Conservation (phyloP, 1,139 yeast species). For the Hyphopichia fennica region DNA sequence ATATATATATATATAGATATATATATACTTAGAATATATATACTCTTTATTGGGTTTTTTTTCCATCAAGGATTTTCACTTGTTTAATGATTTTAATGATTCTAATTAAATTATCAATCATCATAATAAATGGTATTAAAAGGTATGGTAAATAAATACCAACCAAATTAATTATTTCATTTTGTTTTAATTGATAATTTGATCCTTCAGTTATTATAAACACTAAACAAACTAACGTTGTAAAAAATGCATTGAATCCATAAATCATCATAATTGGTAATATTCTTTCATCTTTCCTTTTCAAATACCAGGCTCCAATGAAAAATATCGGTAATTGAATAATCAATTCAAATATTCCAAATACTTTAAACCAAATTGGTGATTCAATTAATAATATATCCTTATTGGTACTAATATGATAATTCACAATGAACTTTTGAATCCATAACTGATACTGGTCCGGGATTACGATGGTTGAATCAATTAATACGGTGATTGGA, state of each 20-base stretch:
- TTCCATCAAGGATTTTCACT: background rate
- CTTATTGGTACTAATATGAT: slow-evolving; percentile 62
- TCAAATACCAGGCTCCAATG: slow-evolving; percentile 28
- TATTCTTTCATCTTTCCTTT: slow-evolving; percentile 22
- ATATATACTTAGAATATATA: too few relatives aligned
- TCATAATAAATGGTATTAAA: slow-evolving; percentile 58
- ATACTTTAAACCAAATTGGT: slow-evolving; percentile 70
- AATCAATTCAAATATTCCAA: slow-evolving; percentile 68
- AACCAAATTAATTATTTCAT: slow-evolving; percentile 43
- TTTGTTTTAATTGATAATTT: slow-evolving; percentile 30
- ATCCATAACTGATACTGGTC: slow-evolving; percentile 41
- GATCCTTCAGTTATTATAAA: slow-evolving; percentile 38
- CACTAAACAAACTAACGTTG: slow-evolving; percentile 65
- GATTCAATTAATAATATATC: slow-evolving; percentile 61
- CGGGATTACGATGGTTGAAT: slow-evolving; percentile 71
- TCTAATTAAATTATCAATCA: slow-evolving; percentile 36
- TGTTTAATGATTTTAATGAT: background rate
- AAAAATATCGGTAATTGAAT: slow-evolving; percentile 80
- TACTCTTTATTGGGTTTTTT: background rate
- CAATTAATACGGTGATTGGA: slow-evolving; percentile 73
- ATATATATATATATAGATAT: background rate
- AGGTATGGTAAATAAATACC: slow-evolving; percentile 69
- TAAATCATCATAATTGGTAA: slow-evolving; percentile 60
- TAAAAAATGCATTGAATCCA: slow-evolving; percentile 74
- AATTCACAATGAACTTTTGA: slow-evolving; percentile 50